Evolutionary conservation across 2,329 filamentous ascomycete genomes (phyloP), one percentile per base, ranked within the genome.

Genomic region (Hypoxylon sp.): DNA sequence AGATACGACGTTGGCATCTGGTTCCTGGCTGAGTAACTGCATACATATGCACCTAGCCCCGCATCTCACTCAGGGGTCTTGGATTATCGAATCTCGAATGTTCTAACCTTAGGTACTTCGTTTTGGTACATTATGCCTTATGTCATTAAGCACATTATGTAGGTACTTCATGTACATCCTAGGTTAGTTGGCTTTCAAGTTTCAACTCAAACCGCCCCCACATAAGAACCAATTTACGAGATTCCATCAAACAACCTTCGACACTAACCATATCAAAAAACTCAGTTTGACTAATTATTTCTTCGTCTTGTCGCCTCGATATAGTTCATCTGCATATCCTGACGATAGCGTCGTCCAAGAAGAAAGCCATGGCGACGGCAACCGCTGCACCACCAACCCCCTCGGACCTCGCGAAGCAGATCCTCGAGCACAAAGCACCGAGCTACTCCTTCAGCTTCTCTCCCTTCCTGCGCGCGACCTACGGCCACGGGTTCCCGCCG

Each of bases 401-500:
- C 47, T 63, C 55, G 6, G 72, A 71, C 30, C 73, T 81, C 48
- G 78, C 79, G 26, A 72, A 76, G 50, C 77, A 79, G 57, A 86
- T 90, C 76, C 85, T 90, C 70, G 79, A 83, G 61, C 87, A 87
- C 78, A 77, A 80, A 60, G 78, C 83, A 4, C 82, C 83, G 4
- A 71, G 76, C 62, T 91, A 92, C 80, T 87, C 82, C 71, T 97
- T 97, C 83, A 87, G 87, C 77, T 97, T 97, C 84, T 89, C 88
- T 30, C 90, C 92, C 48, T 97, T 97, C 80, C 87, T 97, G 37
- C 90, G 90, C 69, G 83, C 88, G 65, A 93, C 91, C 69, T 93
- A 95, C 79, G 89, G 93, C 67, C 94, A 96, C 79, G 91, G 91
- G 68, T 89, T 97, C 53, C 87, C 92, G 20, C 86, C 90, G 37